A percentile compares a stretch with the other conserved stretches of the same genome.
These are phyloP conservation scores for Cladophialophora psammophila DNA, from an alignment of 2,329 filamentous ascomycete genomes.

Conservation along the genomic window DNA sequence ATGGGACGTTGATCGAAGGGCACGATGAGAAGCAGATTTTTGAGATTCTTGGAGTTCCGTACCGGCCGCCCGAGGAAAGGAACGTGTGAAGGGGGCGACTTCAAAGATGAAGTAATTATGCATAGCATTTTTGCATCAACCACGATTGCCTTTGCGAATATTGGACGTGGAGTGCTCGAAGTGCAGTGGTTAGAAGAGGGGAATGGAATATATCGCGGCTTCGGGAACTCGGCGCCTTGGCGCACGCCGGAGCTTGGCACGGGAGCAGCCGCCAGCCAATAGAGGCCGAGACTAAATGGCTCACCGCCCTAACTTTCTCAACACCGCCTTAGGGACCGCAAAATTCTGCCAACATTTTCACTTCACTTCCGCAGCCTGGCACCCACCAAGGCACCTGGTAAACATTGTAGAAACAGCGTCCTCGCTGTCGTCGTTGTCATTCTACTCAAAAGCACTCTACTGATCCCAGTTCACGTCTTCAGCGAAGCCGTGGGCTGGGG, in stretches of 20 bases:
- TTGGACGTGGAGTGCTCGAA: neutral
- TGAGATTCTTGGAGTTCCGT: slow-evolving; percentile 79
- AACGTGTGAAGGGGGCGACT: slow-evolving; percentile 8
- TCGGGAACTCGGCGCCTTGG: neutral
- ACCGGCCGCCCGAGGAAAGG: slow-evolving; percentile 73
- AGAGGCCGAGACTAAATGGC: neutral
- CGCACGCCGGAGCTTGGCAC: neutral
- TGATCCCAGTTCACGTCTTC: neutral
- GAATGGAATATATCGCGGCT: neutral
- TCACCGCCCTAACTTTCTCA: slow-evolving; percentile 22
- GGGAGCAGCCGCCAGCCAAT: slow-evolving; percentile 2
- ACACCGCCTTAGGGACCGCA: slow-evolving; percentile 13
- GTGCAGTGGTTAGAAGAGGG: neutral
- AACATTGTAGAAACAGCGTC: neutral
- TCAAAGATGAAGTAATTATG: neutral
- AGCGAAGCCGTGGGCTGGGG: neutral
- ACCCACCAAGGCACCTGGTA: neutral
- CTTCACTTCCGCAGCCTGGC: neutral
- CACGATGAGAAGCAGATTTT: slow-evolving; percentile 81
- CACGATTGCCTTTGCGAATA: neutral
- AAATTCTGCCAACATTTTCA: slow-evolving; percentile 24
- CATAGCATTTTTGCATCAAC: neutral
- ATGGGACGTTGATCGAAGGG: slow-evolving; percentile 76
- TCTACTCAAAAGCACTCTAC: neutral
- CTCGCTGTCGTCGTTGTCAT: neutral